Evolutionary conservation across 148 eudicot species (phyloP), one percentile per base, ranked within the genome.

Genomic region (Rhododendron simsii): DNA sequence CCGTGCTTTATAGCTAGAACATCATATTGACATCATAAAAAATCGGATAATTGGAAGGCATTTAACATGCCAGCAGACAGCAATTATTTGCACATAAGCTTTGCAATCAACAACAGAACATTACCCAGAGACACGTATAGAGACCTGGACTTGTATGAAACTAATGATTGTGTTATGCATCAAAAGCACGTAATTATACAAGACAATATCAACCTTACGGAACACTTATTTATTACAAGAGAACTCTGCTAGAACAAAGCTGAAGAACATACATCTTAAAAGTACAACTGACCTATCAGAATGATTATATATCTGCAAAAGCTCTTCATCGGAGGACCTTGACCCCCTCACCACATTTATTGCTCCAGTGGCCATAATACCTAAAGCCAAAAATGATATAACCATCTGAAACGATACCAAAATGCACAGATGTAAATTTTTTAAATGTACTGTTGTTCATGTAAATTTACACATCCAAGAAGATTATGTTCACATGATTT

Each of bases 311-410:
- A 96, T 94, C 47, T 92, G 95, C 93, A 94, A 89, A 81, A 96
- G 92, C 91, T 96, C 99, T 89, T 93, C 94, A 78, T 87, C 92
- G 16, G 99, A 94, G 88, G 99, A 96, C 89, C 98, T 92, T 69
- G 98, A 94, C 35, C 99, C 99, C 89, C 99, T 92, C 35, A 96
- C 98, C 77, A 96, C 99, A 91, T 95, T 94, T 83, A 96, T 87
- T 88, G 98, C 99, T 87, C 99, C 99, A 89, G 93, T 94, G 80
- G 99, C 94, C 99, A 96, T 95, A 73, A 93, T 91, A 86, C 96
- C 99, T 96, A 91, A 51, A 84, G 35, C 48, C 87, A 89, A 71
- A 83, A 53, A 13, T 51, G 23, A 85, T 85, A 87, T 37, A 33
- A 30, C 39, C 7, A 7, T 85, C 21, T 11, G 26, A 84, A 73